These are phyloP conservation scores for Funneliformis caledonium DNA, from an alignment of 371 early-diverging fungal genomes.

Conservation along the genomic window DNA sequence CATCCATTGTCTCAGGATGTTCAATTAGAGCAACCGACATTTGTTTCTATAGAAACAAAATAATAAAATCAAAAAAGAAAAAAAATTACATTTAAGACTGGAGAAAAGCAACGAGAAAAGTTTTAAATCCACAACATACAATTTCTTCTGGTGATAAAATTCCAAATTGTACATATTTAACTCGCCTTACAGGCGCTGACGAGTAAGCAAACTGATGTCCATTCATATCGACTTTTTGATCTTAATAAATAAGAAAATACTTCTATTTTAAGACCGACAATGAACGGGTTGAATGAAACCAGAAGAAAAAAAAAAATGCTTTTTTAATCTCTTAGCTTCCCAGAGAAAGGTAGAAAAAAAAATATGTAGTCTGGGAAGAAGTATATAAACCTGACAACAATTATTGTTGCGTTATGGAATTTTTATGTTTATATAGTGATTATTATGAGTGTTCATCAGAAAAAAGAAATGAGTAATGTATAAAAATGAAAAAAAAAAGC, in stretches of 20 bases:
- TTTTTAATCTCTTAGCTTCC: slow-evolving; percentile 1
- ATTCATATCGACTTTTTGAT: slow-evolving; percentile 50
- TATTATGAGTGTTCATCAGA: slow-evolving; percentile 21
- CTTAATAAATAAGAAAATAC: slow-evolving; percentile 5
- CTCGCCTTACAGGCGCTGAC: slow-evolving; percentile 89
- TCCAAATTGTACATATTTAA: slow-evolving; percentile 95
- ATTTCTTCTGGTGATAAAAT: slow-evolving; percentile 95
- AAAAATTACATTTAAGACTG: neutral
- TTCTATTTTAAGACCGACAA: neutral
- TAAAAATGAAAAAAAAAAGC: slow-evolving; percentile 16
- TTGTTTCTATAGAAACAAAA: slow-evolving; percentile 68
- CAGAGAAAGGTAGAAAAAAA: slow-evolving; percentile 6
- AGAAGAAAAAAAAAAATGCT: neutral
- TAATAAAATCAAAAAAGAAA: neutral
- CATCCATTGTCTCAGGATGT: slow-evolving; percentile 95
- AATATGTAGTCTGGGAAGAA: slow-evolving; percentile 7
- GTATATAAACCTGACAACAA: slow-evolving; percentile 9
- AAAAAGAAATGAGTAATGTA: slow-evolving; percentile 10
- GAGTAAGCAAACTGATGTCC: slow-evolving; percentile 76
- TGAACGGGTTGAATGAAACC: neutral
- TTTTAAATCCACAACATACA: slow-evolving; percentile 59
- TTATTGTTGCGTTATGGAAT: slow-evolving; percentile 8
- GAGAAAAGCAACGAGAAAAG: neutral
- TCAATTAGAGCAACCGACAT: slow-evolving; percentile 97
- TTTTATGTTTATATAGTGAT: slow-evolving; percentile 32